Evolutionary conservation across 306 rosid genomes (phyloP).

Genomic region (Prosopis cineraria): DNA sequence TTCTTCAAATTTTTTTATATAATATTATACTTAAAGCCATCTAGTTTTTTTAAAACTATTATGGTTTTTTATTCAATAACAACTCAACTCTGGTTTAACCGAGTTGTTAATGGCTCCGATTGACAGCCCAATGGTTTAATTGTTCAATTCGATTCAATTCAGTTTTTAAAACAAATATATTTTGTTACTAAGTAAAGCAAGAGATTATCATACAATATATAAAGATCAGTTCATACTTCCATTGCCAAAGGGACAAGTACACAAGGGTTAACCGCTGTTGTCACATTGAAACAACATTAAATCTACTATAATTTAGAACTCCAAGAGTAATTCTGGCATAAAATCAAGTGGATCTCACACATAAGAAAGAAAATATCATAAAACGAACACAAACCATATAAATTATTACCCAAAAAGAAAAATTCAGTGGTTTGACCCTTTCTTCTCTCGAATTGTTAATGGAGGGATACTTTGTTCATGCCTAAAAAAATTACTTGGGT

Average conservation of each 20-base stretch:
- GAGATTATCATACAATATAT: background rate
- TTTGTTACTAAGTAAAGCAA: background rate
- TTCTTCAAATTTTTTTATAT: no score
- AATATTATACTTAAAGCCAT: no score
- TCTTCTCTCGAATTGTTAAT: conserved; percentile 15
- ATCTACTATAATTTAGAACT: background rate
- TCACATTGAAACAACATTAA: conserved; percentile 18
- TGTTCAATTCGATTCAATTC: no score
- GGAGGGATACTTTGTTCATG: conserved; percentile 58
- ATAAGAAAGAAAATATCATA: background rate
- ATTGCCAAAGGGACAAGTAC: background rate
- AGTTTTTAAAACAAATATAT: no score
- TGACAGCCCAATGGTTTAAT: no score
- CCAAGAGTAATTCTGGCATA: background rate
- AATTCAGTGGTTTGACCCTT: background rate
- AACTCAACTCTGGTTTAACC: no score
- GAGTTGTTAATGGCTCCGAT: no score
- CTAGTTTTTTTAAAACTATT: no score
- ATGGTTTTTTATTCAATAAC: no score
- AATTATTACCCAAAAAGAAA: background rate
- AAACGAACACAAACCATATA: background rate
- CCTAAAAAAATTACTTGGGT: conserved; percentile 55
- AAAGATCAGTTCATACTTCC: background rate
- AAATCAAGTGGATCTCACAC: background rate
- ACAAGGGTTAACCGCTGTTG: conserved; percentile 8